Evolutionary conservation across 2,329 filamentous ascomycete genomes (phyloP), one percentile per base, ranked within the genome.

Genomic region (Taxawa tesnikishii): DNA sequence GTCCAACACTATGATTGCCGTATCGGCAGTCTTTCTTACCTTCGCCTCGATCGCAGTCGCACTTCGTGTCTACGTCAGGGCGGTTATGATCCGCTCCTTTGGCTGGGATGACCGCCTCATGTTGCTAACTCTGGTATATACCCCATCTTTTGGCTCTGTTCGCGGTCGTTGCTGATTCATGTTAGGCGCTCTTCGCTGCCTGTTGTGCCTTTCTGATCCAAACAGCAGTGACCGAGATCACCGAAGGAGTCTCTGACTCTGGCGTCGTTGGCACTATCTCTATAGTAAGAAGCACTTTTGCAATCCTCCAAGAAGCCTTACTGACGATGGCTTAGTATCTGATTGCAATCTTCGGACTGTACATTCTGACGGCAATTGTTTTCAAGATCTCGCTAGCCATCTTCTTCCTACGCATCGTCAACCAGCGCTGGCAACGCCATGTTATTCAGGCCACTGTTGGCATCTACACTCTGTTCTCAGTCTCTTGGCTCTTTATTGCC

Each of bases 371-470:
- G 1, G 55, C 59, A 39, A 54, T 60, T 37, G 39, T 54, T 10
- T 44, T 63, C 38, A 66, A 66, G 40, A 53, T 64, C 19, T 62
- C 60, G 4, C 43, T 66, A 5, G 58, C 53, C 6, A 41, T 65
- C 18, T 63, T 64, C 48, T 63, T 63, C 43, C 47, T 58, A 4
- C 58, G 62, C 4, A 56, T 64, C 25, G 49, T 63, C 15, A 48
- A 43, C 13, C 47, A 52, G 19, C 33, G 31, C 10, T 61, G 56
- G 54, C 61, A 65, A 14, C 43, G 43, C 15, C 36, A 39, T 18
- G 39, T 44, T 12, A 41, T 56, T 17, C 48, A 47, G 25, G 33
- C 28, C n/a, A 40, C 44, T 14, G 42, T 54, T 14, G 15, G 24
- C 13, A 3, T 33, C 15, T 39, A 32, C 25, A 43, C 52, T n/a